Conservation (phyloP, 352 stramenopile species). For the Aphanomyces invadans region DNA sequence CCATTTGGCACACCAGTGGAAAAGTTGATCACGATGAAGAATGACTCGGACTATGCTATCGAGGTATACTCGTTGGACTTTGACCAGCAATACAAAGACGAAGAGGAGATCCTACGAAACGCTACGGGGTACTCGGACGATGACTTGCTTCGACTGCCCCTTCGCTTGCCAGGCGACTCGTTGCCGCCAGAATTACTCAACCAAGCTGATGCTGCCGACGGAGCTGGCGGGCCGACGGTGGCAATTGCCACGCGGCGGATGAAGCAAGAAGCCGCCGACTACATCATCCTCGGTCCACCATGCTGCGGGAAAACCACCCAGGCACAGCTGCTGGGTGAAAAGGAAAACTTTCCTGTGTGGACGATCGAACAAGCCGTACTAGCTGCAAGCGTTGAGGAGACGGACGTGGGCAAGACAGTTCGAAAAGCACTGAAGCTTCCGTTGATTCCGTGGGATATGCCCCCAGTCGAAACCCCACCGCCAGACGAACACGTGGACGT, state of each 20-base stretch:
- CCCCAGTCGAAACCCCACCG: neutral
- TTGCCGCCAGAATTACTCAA: constrained; percentile 48
- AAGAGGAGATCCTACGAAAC: constrained; percentile 74
- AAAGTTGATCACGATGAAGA: constrained; percentile 65
- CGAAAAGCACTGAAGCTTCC: constrained; percentile 31
- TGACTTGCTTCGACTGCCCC: constrained; percentile 58
- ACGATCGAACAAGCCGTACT: constrained; percentile 68
- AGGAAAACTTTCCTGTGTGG: constrained; percentile 57
- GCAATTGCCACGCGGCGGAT: neutral
- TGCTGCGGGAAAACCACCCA: constrained; percentile 74
- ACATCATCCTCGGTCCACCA: constrained; percentile 73
- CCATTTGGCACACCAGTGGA: constrained; percentile 49
- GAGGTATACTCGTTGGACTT: constrained; percentile 91
- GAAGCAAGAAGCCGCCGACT: constrained; percentile 47
- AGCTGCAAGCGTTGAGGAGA: constrained; percentile 30
- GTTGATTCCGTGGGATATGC: constrained; percentile 15
- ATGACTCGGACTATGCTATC: constrained; percentile 82
- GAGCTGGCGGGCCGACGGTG: neutral
- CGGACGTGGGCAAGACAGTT: constrained; percentile 35
- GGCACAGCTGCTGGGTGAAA: constrained; percentile 59
- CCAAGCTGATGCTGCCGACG: neutral
- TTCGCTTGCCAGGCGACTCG: constrained; percentile 55
- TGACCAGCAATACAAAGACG: constrained; percentile 67
- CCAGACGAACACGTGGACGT: neutral
- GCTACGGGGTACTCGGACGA: constrained; percentile 51